These are phyloP conservation scores for Pleurotus giganteus DNA, from an alignment of 768 basidiomycete species.

Conservation along the genomic window DNA sequence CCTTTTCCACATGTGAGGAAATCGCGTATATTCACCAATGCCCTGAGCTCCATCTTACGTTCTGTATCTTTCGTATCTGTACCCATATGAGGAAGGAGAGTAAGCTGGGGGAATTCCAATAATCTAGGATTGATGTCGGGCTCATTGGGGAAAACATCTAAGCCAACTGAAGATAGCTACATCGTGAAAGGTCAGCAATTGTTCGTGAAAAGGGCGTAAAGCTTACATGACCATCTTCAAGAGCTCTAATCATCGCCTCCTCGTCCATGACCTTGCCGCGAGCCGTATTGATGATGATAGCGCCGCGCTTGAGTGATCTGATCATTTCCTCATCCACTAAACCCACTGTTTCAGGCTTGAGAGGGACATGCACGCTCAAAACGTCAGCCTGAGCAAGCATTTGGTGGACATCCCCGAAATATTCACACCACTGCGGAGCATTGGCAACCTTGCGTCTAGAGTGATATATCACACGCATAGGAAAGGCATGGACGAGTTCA, in stretches of 20 bases:
- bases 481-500: conserved; percentile 73
- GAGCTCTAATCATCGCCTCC: conserved; percentile 77
- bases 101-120: conserved; percentile 78
- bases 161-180: conserved; percentile 75
- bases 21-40: conserved; percentile 73
- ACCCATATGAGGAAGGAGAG: conserved; percentile 90
- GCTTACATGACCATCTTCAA: conserved; percentile 85
- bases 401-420: conserved; percentile 59
- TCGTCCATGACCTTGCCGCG: conserved; percentile 92
- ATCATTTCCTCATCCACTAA: conserved; percentile 77
- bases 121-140: conserved; percentile 77
- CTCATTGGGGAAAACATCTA: conserved; percentile 87
- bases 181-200: conserved; percentile 10
- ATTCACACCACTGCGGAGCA: conserved; percentile 74
- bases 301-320: conserved; percentile 70
- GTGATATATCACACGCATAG: conserved; percentile 88
- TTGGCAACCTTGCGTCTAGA: conserved; percentile 53
- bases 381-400: conserved; percentile 77
- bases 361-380: conserved; percentile 82
- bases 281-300: conserved; percentile 83
- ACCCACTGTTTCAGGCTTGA: conserved; percentile 70
- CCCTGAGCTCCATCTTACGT: conserved; percentile 81
- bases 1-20: conserved; percentile 64
- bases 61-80: conserved; percentile 83
- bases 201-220: neutral